Evolutionary conservation across 345 rosid genomes (phyloP), one percentile per base, ranked within the genome.

Genomic region (Firmiana major): DNA sequence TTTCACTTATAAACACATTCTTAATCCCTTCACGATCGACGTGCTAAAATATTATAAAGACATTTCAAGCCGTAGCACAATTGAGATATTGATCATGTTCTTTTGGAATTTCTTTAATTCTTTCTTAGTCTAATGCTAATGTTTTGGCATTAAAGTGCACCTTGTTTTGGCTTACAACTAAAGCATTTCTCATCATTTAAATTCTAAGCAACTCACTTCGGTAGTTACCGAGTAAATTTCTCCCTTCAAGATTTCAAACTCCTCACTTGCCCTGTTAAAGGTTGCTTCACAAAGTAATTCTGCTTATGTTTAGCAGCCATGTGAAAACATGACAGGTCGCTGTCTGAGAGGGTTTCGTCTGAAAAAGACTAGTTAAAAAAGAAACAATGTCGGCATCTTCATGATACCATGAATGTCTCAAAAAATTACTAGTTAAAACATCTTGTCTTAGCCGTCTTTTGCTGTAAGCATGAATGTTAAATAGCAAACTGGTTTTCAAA

Each of bases 291-390:
- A 13, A 51, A 16, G 55, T 51, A 16, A 15, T 51, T 51, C 55
- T 51, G 16, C 19, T 51, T 16, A 16, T 4, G 55, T 16, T 51
- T 38, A 36, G 69, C 69, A 54, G 70, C 42, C 64, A 71, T 46
- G 79, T 77, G 63, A 48, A 70, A 53, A 34, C 57, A 71, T 73
- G 79, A 63, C 63, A 63, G 69, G 82, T 75, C 63, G 36, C 46
- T 59, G 51, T 80, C 83, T n/a, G 49, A 34, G 7, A 60, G 49
- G 72, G 81, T 84, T 83, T 82, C 84, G 46, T 70, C 62, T 2
- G 76, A 40, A 26, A 73, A 58, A 40, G 42, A 40, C 42, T 51
- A 16, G 63, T 46, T 11, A 21, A 11, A 22, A 26, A 16, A 8
- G 17, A 45, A n/a, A 68, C 38, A 4, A 16, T 75, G 85, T 84